Evolutionary conservation across 495 filamentous ascomycete species (phyloP).

Genomic region (Articulospora tetracladia): DNA sequence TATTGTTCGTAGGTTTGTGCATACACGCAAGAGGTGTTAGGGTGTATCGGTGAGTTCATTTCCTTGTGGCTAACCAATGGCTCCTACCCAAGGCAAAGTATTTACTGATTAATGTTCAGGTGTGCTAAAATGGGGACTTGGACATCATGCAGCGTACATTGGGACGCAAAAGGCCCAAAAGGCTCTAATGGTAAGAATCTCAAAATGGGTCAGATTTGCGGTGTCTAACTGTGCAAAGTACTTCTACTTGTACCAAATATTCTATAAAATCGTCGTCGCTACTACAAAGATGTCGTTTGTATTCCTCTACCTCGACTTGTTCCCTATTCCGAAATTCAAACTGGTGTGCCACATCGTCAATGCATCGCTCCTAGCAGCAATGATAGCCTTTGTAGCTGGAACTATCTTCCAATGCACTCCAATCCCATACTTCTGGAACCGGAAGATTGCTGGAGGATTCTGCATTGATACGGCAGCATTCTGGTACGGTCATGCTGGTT

Average conservation of each 20-base stretch:
- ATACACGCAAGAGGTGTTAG: constrained; percentile 1
- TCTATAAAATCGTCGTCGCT: constrained; percentile 34
- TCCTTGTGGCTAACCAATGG: no score
- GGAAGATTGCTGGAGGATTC: constrained; percentile 24
- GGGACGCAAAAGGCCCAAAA: not conserved
- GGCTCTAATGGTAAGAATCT: not conserved
- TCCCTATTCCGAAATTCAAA: constrained; percentile 28
- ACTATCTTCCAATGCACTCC: constrained; percentile 34
- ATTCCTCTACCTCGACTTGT: constrained; percentile 34
- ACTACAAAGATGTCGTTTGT: constrained; percentile 35
- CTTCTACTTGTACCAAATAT: constrained; percentile 34
- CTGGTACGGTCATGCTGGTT: constrained; percentile 10
- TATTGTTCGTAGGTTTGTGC: not conserved
- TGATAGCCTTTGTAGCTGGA: constrained; percentile 36
- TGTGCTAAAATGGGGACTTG: constrained; percentile 10
- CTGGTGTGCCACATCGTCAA: constrained; percentile 20
- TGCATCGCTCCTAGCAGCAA: constrained; percentile 30
- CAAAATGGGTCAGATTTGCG: not conserved
- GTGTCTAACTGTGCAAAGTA: no score
- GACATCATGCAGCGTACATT: constrained; percentile 7
- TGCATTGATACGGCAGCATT: constrained; percentile 23
- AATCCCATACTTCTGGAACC: constrained; percentile 28
- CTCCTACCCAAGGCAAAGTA: no score
- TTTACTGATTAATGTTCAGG: not conserved
- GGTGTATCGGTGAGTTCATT: constrained; percentile 4